These are phyloP conservation scores for Fusarium floridanum DNA, from an alignment of 2,329 filamentous ascomycete species.

Conservation along the genomic window DNA sequence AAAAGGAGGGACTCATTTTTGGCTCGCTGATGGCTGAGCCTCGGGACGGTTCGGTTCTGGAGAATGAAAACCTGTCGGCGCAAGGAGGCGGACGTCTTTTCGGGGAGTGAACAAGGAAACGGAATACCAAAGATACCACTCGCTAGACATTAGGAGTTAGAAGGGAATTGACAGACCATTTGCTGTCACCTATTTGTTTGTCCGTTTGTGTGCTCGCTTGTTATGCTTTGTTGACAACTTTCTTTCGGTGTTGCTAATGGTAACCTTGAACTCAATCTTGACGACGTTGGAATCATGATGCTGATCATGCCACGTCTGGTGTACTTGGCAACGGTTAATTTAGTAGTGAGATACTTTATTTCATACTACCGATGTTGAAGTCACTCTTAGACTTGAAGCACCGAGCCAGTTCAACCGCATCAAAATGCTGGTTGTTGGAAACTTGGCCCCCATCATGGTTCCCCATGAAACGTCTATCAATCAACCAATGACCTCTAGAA, in stretches of 20 bases:
- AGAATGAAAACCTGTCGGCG: constrained; percentile 38
- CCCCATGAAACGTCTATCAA: background rate
- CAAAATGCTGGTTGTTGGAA: background rate
- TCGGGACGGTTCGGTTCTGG: constrained; percentile 36
- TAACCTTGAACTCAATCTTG: background rate
- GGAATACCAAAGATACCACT: constrained; percentile 56
- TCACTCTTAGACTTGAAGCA: background rate
- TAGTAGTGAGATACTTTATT: background rate
- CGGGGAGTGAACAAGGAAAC: constrained; percentile 32
- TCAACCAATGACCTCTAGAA: background rate
- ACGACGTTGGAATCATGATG: background rate
- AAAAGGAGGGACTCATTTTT: constrained; percentile 18
- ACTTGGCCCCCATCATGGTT: background rate
- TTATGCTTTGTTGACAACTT: background rate
- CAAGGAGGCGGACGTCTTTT: constrained; percentile 37
- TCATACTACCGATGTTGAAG: background rate
- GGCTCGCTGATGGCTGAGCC: constrained; percentile 28
- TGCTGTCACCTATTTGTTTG: constrained; percentile 26
- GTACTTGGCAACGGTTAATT: background rate
- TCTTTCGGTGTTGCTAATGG: background rate
- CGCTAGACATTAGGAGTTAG: constrained; percentile 53
- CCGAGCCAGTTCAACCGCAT: background rate
- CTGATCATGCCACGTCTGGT: background rate
- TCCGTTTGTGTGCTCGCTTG: background rate
- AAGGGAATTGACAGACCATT: constrained; percentile 41